Percentiles rank a stretch among this genome's conserved stretches.
Conservation (phyloP, 2,329 filamentous ascomycete genomes). For the Septoria linicola region DNA sequence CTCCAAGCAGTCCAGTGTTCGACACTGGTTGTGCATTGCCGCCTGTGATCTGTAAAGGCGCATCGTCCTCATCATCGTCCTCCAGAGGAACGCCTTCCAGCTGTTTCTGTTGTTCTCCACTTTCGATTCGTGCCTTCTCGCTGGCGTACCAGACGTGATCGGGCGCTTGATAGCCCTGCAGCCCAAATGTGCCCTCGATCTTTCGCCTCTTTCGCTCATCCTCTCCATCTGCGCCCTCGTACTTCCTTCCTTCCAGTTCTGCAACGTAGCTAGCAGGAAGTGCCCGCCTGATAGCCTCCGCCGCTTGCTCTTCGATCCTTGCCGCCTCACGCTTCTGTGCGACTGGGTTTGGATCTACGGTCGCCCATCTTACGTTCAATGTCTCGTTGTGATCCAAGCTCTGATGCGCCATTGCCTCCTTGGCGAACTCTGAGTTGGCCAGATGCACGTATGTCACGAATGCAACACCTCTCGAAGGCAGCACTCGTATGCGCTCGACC, state of each 20-base stretch:
- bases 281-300: slow-evolving; percentile 84
- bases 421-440: slow-evolving; percentile 84
- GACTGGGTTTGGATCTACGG: slow-evolving; percentile 91
- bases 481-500: slow-evolving; percentile 78
- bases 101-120: slow-evolving; percentile 50
- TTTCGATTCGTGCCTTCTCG: slow-evolving; percentile 65
- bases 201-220: slow-evolving; percentile 81
- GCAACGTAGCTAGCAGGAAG: slow-evolving; percentile 87
- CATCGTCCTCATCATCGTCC: slow-evolving; percentile 32
- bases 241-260: slow-evolving; percentile 78
- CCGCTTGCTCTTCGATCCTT: slow-evolving; percentile 90
- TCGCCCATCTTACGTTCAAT: slow-evolving; percentile 95
- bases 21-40: slow-evolving; percentile 38
- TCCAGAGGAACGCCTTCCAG: slow-evolving; percentile 43
- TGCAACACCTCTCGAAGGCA: slow-evolving; percentile 85
- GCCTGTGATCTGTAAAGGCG: slow-evolving; percentile 47
- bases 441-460: slow-evolving; percentile 95
- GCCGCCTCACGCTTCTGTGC: slow-evolving; percentile 88
- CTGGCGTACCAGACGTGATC: slow-evolving; percentile 91
- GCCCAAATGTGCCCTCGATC: slow-evolving; percentile 82
- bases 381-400: slow-evolving; percentile 87
- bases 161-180: slow-evolving; percentile 89
- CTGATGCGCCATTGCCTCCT: slow-evolving; percentile 85
- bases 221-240: slow-evolving; percentile 60
- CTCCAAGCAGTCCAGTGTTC: slow-evolving; percentile 71